Base-by-base conservation (phyloP, 1,139 yeast genomes). In the Kurtzmaniella quercitrusa region DNA sequence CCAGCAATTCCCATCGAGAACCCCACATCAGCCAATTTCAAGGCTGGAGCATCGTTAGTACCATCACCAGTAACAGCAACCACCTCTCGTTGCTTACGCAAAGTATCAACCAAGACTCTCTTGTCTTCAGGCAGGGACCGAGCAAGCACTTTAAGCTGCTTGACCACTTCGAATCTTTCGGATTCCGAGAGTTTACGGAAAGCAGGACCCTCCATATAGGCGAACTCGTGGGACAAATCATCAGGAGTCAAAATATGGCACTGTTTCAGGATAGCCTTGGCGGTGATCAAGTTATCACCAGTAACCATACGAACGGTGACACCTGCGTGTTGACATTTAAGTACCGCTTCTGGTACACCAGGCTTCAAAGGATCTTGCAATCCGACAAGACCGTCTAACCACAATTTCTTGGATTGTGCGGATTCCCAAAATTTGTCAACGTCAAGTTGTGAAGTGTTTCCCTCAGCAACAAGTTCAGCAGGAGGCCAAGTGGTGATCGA, bases 21-120 rank as follows among this genome's bases (percentile, higher is more conserved):
- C 2, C 96, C 96, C 49, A 89, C 94, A 63, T 89, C 95, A 0
- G 96, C 96, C 51, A 88, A 70, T 58, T 88, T 87, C 57, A 89
- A 75, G 3, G 96, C 96, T n/a, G 95, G 95, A 0, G 96, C 96
- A 71, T 89, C 96, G 62, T 89, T 89, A 11, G 96, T 89, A 63
- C 98, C 98, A 65, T 93, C 98, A 61, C 98, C 98, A 29, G 98
- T 93, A 37, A 91, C 98, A 1, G 98, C 98, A 44, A 93, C 98
- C 40, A 93, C 95, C 58, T 93, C 97, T 31, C 93, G 95, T 58
- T 82, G 75, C 41, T 77, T 73, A 56, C 85, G 81, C 53, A 93
- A 74, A n/a, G 89, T 82, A 53, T 85, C 85, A 37, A 94, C 98
- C 43, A 93, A 74, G 34, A 87, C 69, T 49, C 95, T 74, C 66